phyloP scores from a whole-genome alignment of 805 yeast species.

The Saturnispora galanensis region DNA sequence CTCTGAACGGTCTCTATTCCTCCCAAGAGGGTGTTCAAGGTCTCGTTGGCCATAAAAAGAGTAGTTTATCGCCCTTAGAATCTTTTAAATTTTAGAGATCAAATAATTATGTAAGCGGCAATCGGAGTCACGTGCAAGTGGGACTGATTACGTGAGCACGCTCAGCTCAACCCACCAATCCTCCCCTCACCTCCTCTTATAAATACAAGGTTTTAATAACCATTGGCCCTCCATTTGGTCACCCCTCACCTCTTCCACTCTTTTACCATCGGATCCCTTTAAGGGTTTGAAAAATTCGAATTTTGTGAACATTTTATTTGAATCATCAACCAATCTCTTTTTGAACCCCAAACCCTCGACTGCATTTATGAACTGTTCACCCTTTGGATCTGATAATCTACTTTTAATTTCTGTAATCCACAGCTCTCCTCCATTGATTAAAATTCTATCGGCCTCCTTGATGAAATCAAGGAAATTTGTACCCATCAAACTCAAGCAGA shows the following conservation, averaged over 20 bases:
- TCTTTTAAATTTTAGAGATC: too few species aligned
- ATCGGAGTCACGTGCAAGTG: too few species aligned
- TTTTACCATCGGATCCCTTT: conserved; percentile 48
- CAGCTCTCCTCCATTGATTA: conserved; percentile 85
- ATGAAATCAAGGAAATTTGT: conserved; percentile 90
- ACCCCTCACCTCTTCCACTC: conserved; percentile 44
- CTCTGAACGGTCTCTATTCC: neutral
- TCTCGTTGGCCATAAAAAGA: neutral
- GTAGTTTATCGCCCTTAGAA: too few species aligned
- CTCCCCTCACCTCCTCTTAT: conserved; percentile 65
- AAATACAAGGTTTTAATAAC: conserved; percentile 92
- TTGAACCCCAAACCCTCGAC: conserved; percentile 74
- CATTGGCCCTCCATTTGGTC: conserved; percentile 72
- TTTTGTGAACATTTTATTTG: conserved; percentile 87
- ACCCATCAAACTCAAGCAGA: conserved; percentile 95
- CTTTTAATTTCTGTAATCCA: conserved; percentile 98
- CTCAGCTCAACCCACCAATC: too few species aligned
- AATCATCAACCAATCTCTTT: conserved; percentile 78
- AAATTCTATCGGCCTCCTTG: conserved; percentile 76
- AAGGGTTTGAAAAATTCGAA: conserved; percentile 91
- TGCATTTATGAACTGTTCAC: conserved; percentile 72
- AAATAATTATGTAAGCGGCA: too few species aligned
- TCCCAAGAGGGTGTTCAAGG: neutral
- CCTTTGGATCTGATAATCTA: conserved; percentile 66
- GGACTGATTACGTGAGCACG: too few species aligned